Evolutionary conservation across 345 rosid genomes (phyloP).

Genomic region (Adansonia digitata): DNA sequence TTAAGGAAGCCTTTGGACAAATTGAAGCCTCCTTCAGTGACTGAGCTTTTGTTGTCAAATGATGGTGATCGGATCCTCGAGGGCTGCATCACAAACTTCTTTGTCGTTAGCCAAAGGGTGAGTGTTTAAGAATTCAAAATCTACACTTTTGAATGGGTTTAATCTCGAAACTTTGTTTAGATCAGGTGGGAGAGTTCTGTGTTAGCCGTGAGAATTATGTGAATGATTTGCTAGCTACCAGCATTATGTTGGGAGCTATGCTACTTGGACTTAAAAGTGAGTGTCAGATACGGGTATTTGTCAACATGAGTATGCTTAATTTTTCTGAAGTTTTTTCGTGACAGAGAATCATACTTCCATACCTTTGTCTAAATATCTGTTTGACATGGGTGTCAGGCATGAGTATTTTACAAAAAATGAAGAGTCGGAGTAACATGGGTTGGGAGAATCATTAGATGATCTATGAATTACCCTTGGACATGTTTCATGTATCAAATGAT

Average conservation of each 20-base stretch:
- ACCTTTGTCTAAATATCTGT: no score
- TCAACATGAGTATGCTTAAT: no score
- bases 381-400: no score
- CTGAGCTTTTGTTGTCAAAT: conserved; percentile 73
- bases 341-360: no score
- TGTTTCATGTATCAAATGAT: background rate
- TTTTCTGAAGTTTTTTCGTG: no score
- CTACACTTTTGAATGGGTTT: background rate
- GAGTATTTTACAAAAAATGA: no score
- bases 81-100: conserved; percentile 70
- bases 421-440: no score
- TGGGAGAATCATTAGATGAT: background rate
- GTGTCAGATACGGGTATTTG: no score
- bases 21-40: conserved; percentile 62
- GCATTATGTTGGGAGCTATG: background rate
- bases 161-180: background rate
- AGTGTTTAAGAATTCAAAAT: conserved; percentile 7
- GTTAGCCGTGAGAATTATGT: background rate
- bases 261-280: no score
- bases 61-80: conserved; percentile 85
- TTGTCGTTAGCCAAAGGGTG: conserved; percentile 64
- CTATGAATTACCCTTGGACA: background rate
- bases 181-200: background rate
- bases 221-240: background rate
- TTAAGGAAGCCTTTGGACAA: conserved; percentile 73